Percentiles rank a stretch among this genome's conserved stretches.
phyloP scores from a whole-genome alignment of 1,284 basidiomycete species.

The Malassezia psittaci region DNA sequence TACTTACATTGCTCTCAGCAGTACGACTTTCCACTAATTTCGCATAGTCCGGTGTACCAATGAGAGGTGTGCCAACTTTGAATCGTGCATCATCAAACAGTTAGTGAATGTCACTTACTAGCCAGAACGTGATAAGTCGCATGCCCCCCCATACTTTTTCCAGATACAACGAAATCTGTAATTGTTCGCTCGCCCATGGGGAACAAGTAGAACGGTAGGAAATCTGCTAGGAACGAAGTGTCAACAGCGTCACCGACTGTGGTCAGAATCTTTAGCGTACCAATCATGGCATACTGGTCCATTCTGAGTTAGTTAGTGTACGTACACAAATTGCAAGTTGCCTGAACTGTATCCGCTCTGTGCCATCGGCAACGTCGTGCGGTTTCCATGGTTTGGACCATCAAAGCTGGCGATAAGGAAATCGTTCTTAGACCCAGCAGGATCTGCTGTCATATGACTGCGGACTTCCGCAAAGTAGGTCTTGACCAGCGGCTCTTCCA shows the following conservation, averaged over 20 bases:
- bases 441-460: background rate
- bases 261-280: slow-evolving; percentile 47
- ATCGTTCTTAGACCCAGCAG: slow-evolving; percentile 9
- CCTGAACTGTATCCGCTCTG: slow-evolving; percentile 44
- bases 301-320: slow-evolving; percentile 9
- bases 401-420: slow-evolving; percentile 43
- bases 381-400: slow-evolving; percentile 47
- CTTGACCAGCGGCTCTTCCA: slow-evolving; percentile 17
- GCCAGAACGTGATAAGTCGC: slow-evolving; percentile 62
- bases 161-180: slow-evolving; percentile 59
- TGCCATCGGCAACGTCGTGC: slow-evolving; percentile 30
- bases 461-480: slow-evolving; percentile 9
- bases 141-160: slow-evolving; percentile 68
- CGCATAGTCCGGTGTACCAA: slow-evolving; percentile 63
- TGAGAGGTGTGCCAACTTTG: slow-evolving; percentile 59
- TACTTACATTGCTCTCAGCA: slow-evolving; percentile 10
- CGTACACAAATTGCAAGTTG: slow-evolving; percentile 24
- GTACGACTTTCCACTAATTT: slow-evolving; percentile 18
- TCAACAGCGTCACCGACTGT: slow-evolving; percentile 60
- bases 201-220: slow-evolving; percentile 65
- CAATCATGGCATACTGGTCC: slow-evolving; percentile 50
- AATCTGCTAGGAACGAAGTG: slow-evolving; percentile 69
- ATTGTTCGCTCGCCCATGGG: slow-evolving; percentile 60
- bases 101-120: background rate
- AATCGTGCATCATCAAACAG: slow-evolving; percentile 56